phyloP scores from a whole-genome alignment of 495 filamentous ascomycete species.

The Pseudevernia furfuracea region DNA sequence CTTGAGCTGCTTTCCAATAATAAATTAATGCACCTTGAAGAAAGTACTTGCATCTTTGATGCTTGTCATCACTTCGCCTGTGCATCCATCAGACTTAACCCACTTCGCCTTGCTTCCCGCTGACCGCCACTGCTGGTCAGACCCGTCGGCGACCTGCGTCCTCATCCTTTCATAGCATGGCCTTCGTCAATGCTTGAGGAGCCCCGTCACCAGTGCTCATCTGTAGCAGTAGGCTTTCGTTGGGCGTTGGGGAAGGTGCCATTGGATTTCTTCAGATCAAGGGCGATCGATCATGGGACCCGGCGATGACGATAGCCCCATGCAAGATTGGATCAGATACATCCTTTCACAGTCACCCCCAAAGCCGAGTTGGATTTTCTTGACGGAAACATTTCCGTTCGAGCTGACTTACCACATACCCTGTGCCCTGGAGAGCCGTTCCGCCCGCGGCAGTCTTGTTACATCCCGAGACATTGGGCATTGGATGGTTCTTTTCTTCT shows the following conservation, averaged over 20 bases:
- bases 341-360: too few relatives aligned
- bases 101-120: not conserved
- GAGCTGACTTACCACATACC: not conserved
- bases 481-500: not conserved
- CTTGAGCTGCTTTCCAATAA: not conserved
- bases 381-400: not conserved
- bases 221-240: not conserved
- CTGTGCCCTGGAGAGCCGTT: not conserved
- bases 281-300: not conserved
- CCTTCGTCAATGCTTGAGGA: too few relatives aligned
- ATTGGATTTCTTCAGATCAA: not conserved
- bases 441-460: not conserved
- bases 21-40: not conserved
- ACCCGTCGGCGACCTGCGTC: not conserved
- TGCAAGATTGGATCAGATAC: not conserved
- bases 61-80: not conserved
- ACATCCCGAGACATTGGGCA: not conserved
- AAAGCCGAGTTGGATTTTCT: not conserved
- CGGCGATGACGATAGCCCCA: not conserved
- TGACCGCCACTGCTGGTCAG: not conserved
- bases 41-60: not conserved
- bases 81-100: not conserved
- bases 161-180: too few relatives aligned
- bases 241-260: not conserved
- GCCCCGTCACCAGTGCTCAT: not conserved